Base-by-base conservation (phyloP, 495 filamentous ascomycete genomes). In the Penicillium paxilli region DNA sequence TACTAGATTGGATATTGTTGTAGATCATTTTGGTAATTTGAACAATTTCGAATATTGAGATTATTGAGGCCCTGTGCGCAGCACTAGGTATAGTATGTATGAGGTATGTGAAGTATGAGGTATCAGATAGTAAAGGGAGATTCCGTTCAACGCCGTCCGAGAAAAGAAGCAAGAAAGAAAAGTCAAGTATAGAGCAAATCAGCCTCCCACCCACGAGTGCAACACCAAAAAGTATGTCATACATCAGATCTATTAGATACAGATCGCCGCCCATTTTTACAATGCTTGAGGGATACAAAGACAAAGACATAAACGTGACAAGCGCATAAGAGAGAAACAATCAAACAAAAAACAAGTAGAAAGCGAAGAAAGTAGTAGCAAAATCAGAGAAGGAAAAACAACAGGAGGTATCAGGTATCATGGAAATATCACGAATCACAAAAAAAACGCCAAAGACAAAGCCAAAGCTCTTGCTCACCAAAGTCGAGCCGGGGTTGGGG, bases 381-480 rank as follows among this genome's bases (percentile, higher is more conserved):
- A 49, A 52, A 25, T n/a, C n/a, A n/a, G n/a, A 25, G 24, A 49
- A 42, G 8, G 38, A 28, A 47, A 28, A 54, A 51, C 21, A 28
- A 46, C 10, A n/a, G 35, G 44, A 62, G 49, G 55, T 53, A 56
- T 56, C 62, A 65, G 38, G 47, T n/a, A n/a, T n/a, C n/a, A n/a
- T n/a, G 11, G 16, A 46, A 45, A 49, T 38, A 54, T 12, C 26
- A 28, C 33, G 57, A 42, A 19, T 42, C 40, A 30, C 19, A 16
- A 14, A 40, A 14, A 16, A 72, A 28, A 66, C 65, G 21, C 63
- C 59, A 10, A 68, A 64, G 33, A 64, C 60, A 1, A 57, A 49
- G 14, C 35, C 19, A 42, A 42, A 7, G n/a, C 19, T 40, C 35
- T 42, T 41, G 7, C 20, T 41, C 17, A 9, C 21, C 19, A 42